Evolutionary conservation across 345 rosid species (phyloP), one percentile per base, ranked within the genome.

Genomic region (Sisymbrium altissimum): DNA sequence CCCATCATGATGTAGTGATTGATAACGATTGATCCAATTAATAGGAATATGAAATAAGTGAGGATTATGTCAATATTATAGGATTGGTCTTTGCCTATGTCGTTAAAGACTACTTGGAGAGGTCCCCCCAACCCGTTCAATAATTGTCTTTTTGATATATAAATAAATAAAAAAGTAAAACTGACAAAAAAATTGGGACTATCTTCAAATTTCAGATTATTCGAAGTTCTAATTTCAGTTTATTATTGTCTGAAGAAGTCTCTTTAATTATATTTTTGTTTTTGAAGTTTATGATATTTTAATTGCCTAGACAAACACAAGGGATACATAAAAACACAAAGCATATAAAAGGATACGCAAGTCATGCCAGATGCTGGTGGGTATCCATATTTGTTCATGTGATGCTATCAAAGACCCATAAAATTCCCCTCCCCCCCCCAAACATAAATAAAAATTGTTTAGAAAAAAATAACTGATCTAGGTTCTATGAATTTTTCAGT

Each of bases 321-420:
- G 70, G 73, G 68, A 21, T 48, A 75, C 80, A 76, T 55, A 48
- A 63, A 53, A 58, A 71, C 72, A 71, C 76, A 71, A 76, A 41
- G 35, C 48, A 49, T 48, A 71, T 57, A 17, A 44, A 71, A 77
- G 57, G 43, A 71, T 68, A 71, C 41, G 67, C 50, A 49, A 65
- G 72, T 41, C 49, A 77, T 58, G 72, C 41, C 63, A 39, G 44
- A 71, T 77, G 80, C 80, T 77, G 72, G 80, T 77, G 80, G 80
- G 68, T 71, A 65, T 77, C 80, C 80, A 77, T 77, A 71, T 77
- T 77, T 39, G 71, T 64, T 77, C 80, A 71, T n/a, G n/a, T n/a
- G n/a, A n/a, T n/a, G n/a, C n/a, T n/a, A n/a, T n/a, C n/a, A n/a
- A n/a, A n/a, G n/a, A n/a, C n/a, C n/a, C n/a, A n/a, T n/a, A n/a